Conservation (phyloP, 129 eudicot species). For the Artemisia argyi region DNA sequence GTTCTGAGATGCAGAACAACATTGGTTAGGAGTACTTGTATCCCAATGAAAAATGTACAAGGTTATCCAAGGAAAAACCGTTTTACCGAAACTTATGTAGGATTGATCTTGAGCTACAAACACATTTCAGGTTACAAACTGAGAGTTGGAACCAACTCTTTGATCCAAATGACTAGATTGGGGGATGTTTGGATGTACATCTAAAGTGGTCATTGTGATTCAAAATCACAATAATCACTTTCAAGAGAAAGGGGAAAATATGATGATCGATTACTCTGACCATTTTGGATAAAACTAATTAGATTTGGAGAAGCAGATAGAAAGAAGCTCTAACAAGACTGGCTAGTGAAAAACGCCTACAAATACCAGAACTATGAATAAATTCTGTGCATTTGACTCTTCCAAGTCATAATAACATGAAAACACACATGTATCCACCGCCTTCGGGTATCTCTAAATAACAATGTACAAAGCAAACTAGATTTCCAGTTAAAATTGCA, state of each 20-base stretch:
- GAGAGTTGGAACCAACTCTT: not conserved
- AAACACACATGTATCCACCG: too few relatives aligned
- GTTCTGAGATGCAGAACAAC: constrained; percentile 9
- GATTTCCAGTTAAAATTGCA: too few relatives aligned
- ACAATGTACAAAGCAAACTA: too few relatives aligned
- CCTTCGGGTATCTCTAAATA: too few relatives aligned
- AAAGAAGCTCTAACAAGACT: not conserved
- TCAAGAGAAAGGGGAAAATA: not conserved
- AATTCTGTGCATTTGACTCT: too few relatives aligned
- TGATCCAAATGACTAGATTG: constrained; percentile 13
- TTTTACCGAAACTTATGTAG: not conserved
- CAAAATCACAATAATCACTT: not conserved
- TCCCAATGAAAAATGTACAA: not conserved
- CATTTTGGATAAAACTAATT: too few relatives aligned
- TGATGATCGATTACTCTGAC: not conserved
- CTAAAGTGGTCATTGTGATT: not conserved
- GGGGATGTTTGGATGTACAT: not conserved
- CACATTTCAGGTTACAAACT: not conserved
- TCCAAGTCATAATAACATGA: too few relatives aligned
- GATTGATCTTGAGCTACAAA: not conserved
- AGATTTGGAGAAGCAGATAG: too few relatives aligned
- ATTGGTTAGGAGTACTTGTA: constrained; percentile 9
- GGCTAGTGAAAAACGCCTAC: not conserved
- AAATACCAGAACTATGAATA: too few relatives aligned
- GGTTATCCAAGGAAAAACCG: constrained; percentile 6